A percentile compares a stretch with the other conserved stretches of the same genome.
Evolutionary conservation across 345 rosid genomes (phyloP).

Genomic region (Brassica juncea): DNA sequence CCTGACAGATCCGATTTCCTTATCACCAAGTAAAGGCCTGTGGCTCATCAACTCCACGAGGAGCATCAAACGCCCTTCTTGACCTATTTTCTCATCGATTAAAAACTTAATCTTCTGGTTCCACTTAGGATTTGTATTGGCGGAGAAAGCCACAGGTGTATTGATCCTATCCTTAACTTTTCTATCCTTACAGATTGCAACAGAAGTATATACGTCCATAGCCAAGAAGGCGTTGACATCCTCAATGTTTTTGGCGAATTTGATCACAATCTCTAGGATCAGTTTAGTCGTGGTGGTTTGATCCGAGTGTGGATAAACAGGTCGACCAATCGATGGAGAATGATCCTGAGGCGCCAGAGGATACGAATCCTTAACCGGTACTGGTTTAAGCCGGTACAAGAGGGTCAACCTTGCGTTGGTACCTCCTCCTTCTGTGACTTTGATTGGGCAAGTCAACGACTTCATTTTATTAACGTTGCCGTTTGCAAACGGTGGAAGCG

Average conservation of each 20-base stretch:
- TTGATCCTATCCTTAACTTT: slow-evolving; percentile 42
- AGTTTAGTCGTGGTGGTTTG: slow-evolving; percentile 40
- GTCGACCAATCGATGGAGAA: background rate
- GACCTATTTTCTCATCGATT: slow-evolving; percentile 47
- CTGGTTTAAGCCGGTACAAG: slow-evolving; percentile 52
- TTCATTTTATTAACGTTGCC: background rate
- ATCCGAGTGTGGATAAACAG: slow-evolving; percentile 4
- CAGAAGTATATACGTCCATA: slow-evolving; percentile 71
- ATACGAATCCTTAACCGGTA: background rate
- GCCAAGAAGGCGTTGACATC: slow-evolving; percentile 57
- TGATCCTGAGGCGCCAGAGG: background rate
- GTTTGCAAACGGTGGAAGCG: background rate
- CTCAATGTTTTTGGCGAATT: slow-evolving; percentile 57
- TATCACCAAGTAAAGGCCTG: slow-evolving; percentile 59
- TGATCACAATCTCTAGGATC: slow-evolving; percentile 53
- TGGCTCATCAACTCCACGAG: slow-evolving; percentile 58
- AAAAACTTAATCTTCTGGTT: slow-evolving; percentile 56
- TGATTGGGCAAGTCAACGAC: background rate
- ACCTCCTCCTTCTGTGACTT: background rate
- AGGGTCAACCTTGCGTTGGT: slow-evolving; percentile 30
- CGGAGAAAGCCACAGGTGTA: slow-evolving; percentile 44
- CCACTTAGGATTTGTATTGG: slow-evolving; percentile 67
- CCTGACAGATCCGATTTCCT: slow-evolving; percentile 60
- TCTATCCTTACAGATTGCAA: slow-evolving; percentile 51
- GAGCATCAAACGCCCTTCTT: slow-evolving; percentile 51